Evolutionary conservation across 257 asterid species (phyloP), one percentile per base, ranked within the genome.

Genomic region (Primulina huaijiensis): DNA sequence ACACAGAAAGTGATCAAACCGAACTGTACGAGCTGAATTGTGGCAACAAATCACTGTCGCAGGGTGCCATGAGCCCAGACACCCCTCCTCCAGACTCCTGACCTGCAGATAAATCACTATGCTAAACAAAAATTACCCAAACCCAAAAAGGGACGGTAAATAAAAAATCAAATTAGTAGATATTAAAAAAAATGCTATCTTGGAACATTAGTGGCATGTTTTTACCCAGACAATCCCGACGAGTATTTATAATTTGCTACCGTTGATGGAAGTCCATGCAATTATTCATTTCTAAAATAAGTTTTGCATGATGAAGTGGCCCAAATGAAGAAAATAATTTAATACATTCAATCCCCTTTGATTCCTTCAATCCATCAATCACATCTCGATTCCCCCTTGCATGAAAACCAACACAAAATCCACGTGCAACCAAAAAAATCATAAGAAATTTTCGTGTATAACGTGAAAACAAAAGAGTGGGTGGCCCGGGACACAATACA

Each of bases 61-160:
- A 27, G 65, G 6, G 75, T 85, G 94, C 94, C 94, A 88, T 46
- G 95, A 88, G 55, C 95, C 95, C 27, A 73, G 70, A 74, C 76
- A 86, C 38, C 95, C 95, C 30, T 77, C 89, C 53, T 88, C 95
- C 16, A 70, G 3, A 46, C 95, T 88, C 88, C 92, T 82, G 72
- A 86, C 95, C 95, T 88, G 80, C 69, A 60, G 70, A 75, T 20
- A 69, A 65, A 62, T 73, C 59, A 8, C 29, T 55, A 56, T 29
- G 50, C 31, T 19, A 23, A 56, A 62, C 70, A 75, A 43, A 8
- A 20, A 20, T 21, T 52, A 31, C 57, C 43, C 21, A 53, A 46
- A 64, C 19, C 25, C 46, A 43, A 69, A 37, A 31, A 56, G 61
- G 58, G 35, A 31, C 72, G 65, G 30, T 34, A 71, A 65, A 60